Conservation (phyloP, 495 filamentous ascomycete genomes). For the Neurospora terricola region DNA sequence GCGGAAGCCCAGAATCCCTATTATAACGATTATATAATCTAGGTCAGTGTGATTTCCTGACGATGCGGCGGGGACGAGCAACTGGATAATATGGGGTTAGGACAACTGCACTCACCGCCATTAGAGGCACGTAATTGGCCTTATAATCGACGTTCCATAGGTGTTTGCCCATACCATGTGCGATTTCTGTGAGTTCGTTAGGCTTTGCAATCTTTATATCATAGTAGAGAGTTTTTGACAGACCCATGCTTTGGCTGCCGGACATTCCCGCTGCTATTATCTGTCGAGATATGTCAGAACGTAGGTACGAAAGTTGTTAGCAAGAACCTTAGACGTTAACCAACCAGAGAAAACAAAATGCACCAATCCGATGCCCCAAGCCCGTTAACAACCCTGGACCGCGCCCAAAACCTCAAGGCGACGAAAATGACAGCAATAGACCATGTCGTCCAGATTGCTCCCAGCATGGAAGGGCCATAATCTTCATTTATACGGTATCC, state of each 20-base stretch:
- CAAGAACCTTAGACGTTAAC: background rate
- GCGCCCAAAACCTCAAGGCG: conserved; percentile 12
- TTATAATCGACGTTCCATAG: conserved; percentile 7
- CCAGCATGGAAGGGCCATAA: conserved; percentile 8
- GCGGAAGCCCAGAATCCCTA: conserved; percentile 17
- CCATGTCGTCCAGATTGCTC: conserved; percentile 5
- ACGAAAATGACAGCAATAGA: conserved; percentile 15
- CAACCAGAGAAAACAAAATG: conserved; percentile 11
- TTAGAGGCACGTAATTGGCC: background rate
- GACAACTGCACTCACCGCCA: conserved; percentile 5
- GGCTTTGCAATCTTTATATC: background rate
- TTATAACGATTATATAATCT: background rate
- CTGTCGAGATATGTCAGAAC: conserved; percentile 2
- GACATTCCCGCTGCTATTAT: conserved; percentile 2
- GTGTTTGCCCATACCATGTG: conserved; percentile 16
- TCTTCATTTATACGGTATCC: background rate
- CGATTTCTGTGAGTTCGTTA: conserved; percentile 6
- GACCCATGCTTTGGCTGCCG: background rate
- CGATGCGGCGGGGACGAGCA: background rate
- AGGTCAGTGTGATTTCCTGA: background rate
- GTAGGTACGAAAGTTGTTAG: background rate
- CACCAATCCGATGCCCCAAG: conserved; percentile 13
- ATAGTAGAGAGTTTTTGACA: background rate
- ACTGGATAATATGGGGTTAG: background rate
- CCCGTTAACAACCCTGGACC: conserved; percentile 8